Conservation (phyloP, 148 eudicot species). For the Cornus controversa region DNA sequence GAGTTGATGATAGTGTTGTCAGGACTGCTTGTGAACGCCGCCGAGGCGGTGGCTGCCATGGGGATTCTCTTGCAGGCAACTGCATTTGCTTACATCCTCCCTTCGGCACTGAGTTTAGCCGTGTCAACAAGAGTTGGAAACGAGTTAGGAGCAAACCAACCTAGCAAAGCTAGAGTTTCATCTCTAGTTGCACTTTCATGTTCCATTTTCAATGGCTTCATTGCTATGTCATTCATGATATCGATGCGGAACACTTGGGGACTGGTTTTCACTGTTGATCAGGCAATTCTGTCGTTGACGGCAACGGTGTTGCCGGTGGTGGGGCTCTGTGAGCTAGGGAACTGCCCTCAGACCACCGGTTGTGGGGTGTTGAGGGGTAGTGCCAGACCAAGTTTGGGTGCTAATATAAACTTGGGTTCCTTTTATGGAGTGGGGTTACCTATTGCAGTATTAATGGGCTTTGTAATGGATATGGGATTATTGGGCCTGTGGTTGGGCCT, state of each 20-base stretch:
- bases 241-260: slow-evolving; percentile 50
- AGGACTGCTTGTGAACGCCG: slow-evolving; percentile 40
- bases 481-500: slow-evolving; percentile 24
- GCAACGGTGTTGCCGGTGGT: slow-evolving; percentile 50
- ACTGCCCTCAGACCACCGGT: slow-evolving; percentile 62
- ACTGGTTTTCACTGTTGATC: slow-evolving; percentile 36
- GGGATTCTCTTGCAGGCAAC: slow-evolving; percentile 60
- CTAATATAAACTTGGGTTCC: slow-evolving; percentile 52
- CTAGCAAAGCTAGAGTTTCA: slow-evolving; percentile 33
- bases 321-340: slow-evolving; percentile 67
- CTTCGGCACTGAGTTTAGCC: slow-evolving; percentile 41
- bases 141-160: slow-evolving; percentile 50
- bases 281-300: slow-evolving; percentile 30
- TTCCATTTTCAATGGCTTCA: slow-evolving; percentile 35
- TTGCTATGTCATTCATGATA: slow-evolving; percentile 42
- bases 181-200: slow-evolving; percentile 36
- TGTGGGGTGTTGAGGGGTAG: slow-evolving; percentile 61
- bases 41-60: slow-evolving; percentile 57
- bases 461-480: slow-evolving; percentile 14
- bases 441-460: slow-evolving; percentile 12
- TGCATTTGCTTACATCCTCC: slow-evolving; percentile 51
- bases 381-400: slow-evolving; percentile 53
- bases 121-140: slow-evolving; percentile 55
- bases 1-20: slow-evolving; percentile 66
- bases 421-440: slow-evolving; percentile 53